Evolutionary conservation across 2,329 filamentous ascomycete species (phyloP).

Genomic region (Botrytis paeoniae): DNA sequence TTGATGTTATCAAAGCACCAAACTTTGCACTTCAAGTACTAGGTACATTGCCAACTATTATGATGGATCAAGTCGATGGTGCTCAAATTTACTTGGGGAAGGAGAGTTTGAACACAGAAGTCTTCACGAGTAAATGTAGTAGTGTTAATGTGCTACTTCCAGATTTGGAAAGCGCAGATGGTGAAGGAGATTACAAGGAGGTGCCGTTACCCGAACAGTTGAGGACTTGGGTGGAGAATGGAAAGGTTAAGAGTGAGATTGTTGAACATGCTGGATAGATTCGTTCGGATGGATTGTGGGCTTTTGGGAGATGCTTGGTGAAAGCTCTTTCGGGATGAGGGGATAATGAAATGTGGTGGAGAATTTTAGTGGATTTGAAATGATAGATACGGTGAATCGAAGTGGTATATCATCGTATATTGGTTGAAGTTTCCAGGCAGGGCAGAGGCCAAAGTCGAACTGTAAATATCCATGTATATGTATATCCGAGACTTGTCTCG

Average conservation of each 20-base stretch:
- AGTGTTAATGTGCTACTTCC: conserved; percentile 86
- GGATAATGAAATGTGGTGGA: not conserved
- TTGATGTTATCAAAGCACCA: conserved; percentile 92
- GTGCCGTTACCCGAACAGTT: conserved; percentile 87
- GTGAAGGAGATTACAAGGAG: conserved; percentile 81
- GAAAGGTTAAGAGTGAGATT: conserved; percentile 84
- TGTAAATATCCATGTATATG: not conserved
- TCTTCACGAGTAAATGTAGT: conserved; percentile 86
- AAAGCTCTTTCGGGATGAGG: not conserved
- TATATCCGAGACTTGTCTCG: not conserved
- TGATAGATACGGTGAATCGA: not conserved
- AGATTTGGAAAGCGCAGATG: conserved; percentile 49
- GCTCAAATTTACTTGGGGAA: conserved; percentile 83
- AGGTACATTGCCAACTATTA: conserved; percentile 78
- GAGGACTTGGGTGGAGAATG: conserved; percentile 70
- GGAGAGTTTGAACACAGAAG: conserved; percentile 72
- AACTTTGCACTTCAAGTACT: conserved; percentile 94
- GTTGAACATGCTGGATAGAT: conserved; percentile 83
- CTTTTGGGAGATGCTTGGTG: not conserved
- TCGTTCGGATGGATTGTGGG: not conserved
- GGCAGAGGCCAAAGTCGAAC: not conserved
- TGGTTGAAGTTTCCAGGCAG: not conserved
- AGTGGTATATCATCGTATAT: not conserved
- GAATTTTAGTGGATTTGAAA: not conserved
- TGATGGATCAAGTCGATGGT: conserved; percentile 91